Evolutionary conservation across 2,329 filamentous ascomycete genomes (phyloP).

Genomic region (Immersiporthe knoxdaviesiana): DNA sequence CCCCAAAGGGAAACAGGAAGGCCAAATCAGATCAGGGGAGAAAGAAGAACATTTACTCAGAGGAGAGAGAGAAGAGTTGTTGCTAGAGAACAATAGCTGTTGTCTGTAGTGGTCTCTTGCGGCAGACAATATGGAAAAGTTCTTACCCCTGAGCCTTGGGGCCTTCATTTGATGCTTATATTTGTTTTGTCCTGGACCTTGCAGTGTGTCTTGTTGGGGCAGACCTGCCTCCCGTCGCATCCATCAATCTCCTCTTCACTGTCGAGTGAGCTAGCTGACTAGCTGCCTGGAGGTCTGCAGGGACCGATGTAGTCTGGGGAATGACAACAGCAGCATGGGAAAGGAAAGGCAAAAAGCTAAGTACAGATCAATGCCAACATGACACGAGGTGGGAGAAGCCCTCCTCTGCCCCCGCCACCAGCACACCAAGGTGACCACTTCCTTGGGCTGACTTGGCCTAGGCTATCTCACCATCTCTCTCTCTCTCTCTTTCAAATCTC

Average conservation of each 20-base stretch:
- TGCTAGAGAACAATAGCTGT: constrained; percentile 21
- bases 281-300: background rate
- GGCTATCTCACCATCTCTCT: too few species aligned
- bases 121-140: constrained; percentile 28
- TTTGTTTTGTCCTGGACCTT: too few species aligned
- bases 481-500: too few species aligned
- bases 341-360: too few species aligned
- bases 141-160: constrained; percentile 15
- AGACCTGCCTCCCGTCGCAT: background rate
- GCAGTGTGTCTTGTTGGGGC: too few species aligned
- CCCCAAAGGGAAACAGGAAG: background rate
- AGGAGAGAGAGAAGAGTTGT: background rate
- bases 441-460: background rate
- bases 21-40: background rate
- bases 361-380: background rate
- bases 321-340: background rate
- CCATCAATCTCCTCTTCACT: background rate
- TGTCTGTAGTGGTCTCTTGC: constrained; percentile 27
- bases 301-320: background rate
- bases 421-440: background rate
- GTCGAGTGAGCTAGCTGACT: background rate
- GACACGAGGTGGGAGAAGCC: background rate
- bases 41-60: background rate
- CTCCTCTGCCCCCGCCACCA: background rate
- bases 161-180: too few species aligned